Evolutionary conservation across 2,329 filamentous ascomycete genomes (phyloP).

Genomic region (Epichloe hybrida): DNA sequence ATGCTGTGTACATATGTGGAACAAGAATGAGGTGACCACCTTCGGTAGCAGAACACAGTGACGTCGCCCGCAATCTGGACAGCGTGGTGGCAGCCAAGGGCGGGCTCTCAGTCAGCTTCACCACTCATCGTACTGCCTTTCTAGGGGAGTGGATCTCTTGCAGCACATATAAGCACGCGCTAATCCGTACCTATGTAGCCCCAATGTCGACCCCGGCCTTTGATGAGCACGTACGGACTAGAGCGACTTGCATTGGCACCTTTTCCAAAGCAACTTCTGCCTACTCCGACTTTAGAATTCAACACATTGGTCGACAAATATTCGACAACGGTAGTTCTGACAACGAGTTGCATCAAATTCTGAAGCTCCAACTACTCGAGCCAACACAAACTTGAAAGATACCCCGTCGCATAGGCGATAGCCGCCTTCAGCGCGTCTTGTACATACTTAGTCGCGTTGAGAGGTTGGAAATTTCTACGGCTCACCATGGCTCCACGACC

Average conservation of each 20-base stretch:
- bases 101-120: not conserved
- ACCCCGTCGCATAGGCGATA: conserved; percentile 1
- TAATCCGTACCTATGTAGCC: conserved; percentile 15
- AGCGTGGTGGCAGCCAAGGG: not conserved
- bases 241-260: conserved; percentile 19
- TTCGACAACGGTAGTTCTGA: conserved; percentile 1
- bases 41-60: not conserved
- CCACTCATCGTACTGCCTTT: not conserved
- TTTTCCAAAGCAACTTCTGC: conserved; percentile 14
- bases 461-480: conserved; percentile 21
- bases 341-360: not conserved
- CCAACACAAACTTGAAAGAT: not conserved
- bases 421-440: conserved; percentile 30
- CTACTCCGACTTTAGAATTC: too few species aligned
- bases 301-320: conserved; percentile 7
- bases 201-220: conserved; percentile 14
- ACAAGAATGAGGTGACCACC: not conserved
- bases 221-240: conserved; percentile 16
- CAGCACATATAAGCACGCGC: conserved; percentile 10
- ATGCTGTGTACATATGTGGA: not conserved
- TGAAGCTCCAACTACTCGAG: not conserved
- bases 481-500: conserved; percentile 41
- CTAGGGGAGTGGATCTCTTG: conserved; percentile 12
- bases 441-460: conserved; percentile 36
- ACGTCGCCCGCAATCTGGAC: not conserved